Evolutionary conservation across 257 asterid genomes (phyloP), one percentile per base, ranked within the genome.

Genomic region (Apocynum venetum): DNA sequence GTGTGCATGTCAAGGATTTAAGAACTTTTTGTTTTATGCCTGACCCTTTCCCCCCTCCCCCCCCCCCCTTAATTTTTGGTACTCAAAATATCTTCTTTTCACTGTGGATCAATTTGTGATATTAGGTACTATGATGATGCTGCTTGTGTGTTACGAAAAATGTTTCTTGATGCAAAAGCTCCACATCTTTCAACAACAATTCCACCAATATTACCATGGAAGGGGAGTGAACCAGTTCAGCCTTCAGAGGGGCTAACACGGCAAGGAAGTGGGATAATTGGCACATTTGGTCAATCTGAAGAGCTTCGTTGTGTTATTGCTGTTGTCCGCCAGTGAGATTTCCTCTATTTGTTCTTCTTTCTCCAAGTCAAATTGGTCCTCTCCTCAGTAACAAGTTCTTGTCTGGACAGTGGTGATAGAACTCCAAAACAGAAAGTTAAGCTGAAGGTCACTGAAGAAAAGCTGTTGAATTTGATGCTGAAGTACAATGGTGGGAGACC

Each of bases 361-460:
- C 55, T 56, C n/a, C 38, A n/a, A 15, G 35, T 6, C 77, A 48
- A 40, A 48, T 31, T 69, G 51, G 61, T 44, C 75, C 52, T 70
- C 60, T 72, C 69, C 48, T 48, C 40, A 35, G 64, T 13, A 14
- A 75, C 60, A 69, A 56, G 4, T 69, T 10, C 46, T 56, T 77
- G 31, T 75, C 77, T 85, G 76, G 48, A 72, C 96, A 96, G 99
- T 84, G 99, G 99, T 71, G 99, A 96, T 82, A 90, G 99, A 88
- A 96, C 98, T 85, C 98, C 99, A 43, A 95, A 95, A 83, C 99
- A 95, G 88, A 95, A 95, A 80, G 99, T 95, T 91, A 95, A 95
- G 90, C 82, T 95, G 91, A 89, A 87, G 85, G 99, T 93, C 84
- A 95, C 98, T 0, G 98, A 95, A 89, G 99, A 95, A 78, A 95